Base-by-base conservation (phyloP, 306 rosid genomes). In the Elaeagnus macrophylla region DNA sequence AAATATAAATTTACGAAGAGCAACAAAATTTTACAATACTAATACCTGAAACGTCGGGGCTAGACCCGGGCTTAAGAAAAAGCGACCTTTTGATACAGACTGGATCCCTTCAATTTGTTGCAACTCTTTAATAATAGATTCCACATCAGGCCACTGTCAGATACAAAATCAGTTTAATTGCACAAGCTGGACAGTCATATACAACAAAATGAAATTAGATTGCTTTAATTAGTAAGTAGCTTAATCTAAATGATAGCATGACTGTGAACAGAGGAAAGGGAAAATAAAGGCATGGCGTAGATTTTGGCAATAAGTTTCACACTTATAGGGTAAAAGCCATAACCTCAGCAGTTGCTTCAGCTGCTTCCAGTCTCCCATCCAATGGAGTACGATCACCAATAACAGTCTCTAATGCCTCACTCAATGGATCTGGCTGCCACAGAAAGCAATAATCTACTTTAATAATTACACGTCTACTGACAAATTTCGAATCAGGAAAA, bases 31-130 rank as follows among this genome's bases (percentile, higher is more conserved):
- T 25, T 25, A 25, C 32, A 25, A 25, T 25, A 25, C 32, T 41
- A 7, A 13, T 71, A 82, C 99, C 95, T 91, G 99, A 70, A 91
- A 91, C 37, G 95, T 82, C 42, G 99, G 99, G 70, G 96, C 89
- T 72, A 91, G 84, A 55, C 93, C 99, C 12, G 96, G 99, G 76
- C 99, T 91, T 69, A 75, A 72, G 93, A 87, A 84, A 75, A 80
- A 78, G 51, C 82, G 83, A 61, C 95, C 99, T 82, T 80, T 87
- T 50, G 85, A 74, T 67, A 84, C 91, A 57, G 89, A 77, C 66
- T 78, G 75, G 48, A 91, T 67, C 57, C 85, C 96, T 62, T 87
- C 83, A 53, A 71, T 73, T 61, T 82, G 73, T 77, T 69, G 75
- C 82, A 91, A 74, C 81, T 91, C 96, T 75, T 70, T 69, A 54